Evolutionary conservation across 352 stramenopile genomes (phyloP), one percentile per base, ranked within the genome.

Genomic region (Sclerospora graminicola): DNA sequence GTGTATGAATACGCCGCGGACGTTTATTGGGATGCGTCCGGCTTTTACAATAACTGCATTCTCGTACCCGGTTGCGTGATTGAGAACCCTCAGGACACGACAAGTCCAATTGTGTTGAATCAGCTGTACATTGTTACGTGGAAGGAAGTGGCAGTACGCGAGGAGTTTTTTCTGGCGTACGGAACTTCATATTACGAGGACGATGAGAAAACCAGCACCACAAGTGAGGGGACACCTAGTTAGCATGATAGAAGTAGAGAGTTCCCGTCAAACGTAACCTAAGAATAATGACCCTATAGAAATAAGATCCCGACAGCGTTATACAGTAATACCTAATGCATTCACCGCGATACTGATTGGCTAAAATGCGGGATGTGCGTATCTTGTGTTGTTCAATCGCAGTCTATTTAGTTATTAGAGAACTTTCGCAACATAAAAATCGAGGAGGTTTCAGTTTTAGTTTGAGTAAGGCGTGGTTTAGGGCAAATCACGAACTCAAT

Each of bases 41-140:
- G 75, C 29, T 92, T 92, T 30, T 89, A 92, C 63, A 92, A 92
- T 67, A 92, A 92, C 45, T 89, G 78, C 59, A 92, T 92, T 51
- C 66, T 92, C n/a, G 79, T 89, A 18, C 81, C 81, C 0, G 81
- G 81, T 10, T 92, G 81, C 40, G 51, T 89, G 33, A 78, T 92
- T 29, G 78, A 89, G 48, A 80, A 85, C 41, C 76, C 81, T 7
- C 62, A 85, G 32, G 77, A 92, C 43, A 71, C 80, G 29, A 82
- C 66, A 42, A 82, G 70, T 37, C 63, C 77, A 9, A 92, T 92
- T 45, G 56, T 83, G 26, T 51, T 92, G 47, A 82, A 90, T 45
- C 81, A 92, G 56, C 57, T 92, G 10, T 92, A 92, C 50, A 87
- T 92, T 38, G 78, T 92, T 32, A 92, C 81, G 40, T 92, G 81